Evolutionary conservation across 495 filamentous ascomycete species (phyloP).

Genomic region (Trichoderma orchidacearum): DNA sequence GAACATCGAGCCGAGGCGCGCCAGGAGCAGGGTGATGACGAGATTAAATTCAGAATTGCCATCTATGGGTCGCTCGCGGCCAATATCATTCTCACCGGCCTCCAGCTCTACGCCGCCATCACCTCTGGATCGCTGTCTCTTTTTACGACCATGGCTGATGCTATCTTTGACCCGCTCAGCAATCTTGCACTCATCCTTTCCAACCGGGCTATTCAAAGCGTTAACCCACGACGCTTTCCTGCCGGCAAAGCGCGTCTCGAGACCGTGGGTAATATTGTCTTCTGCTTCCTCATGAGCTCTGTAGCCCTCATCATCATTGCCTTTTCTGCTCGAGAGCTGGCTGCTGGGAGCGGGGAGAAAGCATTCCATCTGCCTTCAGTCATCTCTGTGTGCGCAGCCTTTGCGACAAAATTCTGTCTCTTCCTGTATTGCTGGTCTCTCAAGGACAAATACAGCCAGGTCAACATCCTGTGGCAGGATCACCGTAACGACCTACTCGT

Average conservation of each 20-base stretch:
- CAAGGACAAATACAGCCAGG: slow-evolving; percentile 73
- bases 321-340: slow-evolving; percentile 61
- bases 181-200: slow-evolving; percentile 81
- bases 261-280: slow-evolving; percentile 90
- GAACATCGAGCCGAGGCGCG: slow-evolving; percentile 74
- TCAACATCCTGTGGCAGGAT: slow-evolving; percentile 86
- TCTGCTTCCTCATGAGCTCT: slow-evolving; percentile 91
- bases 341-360: slow-evolving; percentile 25
- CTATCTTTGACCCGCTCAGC: slow-evolving; percentile 86
- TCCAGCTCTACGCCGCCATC: slow-evolving; percentile 83
- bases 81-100: slow-evolving; percentile 60
- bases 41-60: slow-evolving; percentile 76
- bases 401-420: slow-evolving; percentile 66
- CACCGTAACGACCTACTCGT: slow-evolving; percentile 82
- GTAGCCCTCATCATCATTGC: slow-evolving; percentile 88
- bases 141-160: slow-evolving; percentile 96
- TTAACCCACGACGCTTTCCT: slow-evolving; percentile 83
- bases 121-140: slow-evolving; percentile 81
- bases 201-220: slow-evolving; percentile 75
- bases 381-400: slow-evolving; percentile 76
- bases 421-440: slow-evolving; percentile 91
- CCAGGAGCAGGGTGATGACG: slow-evolving; percentile 65
- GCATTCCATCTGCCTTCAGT: slow-evolving; percentile 74
- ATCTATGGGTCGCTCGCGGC: slow-evolving; percentile 81
- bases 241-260: slow-evolving; percentile 91